A percentile compares a stretch with the other conserved stretches of the same genome.
Conservation (phyloP, 2,329 filamentous ascomycete genomes). For the Scedosporium aurantiacum region DNA sequence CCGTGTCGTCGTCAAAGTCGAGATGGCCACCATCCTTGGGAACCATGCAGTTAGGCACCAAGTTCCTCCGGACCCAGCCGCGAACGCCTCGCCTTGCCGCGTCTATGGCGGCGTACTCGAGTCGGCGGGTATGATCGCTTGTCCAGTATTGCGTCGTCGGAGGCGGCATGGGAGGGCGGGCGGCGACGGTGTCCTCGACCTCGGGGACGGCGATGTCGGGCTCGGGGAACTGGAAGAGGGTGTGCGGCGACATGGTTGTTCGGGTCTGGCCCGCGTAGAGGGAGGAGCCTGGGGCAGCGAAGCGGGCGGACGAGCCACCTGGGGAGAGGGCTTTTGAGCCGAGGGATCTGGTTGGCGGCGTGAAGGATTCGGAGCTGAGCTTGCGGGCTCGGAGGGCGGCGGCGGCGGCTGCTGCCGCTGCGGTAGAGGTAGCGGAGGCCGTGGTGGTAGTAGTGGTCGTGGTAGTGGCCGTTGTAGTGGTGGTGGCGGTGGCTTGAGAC, state of each 20-base stretch:
- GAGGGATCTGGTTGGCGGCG: slow-evolving; percentile 19
- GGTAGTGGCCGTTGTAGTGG: too few relatives aligned
- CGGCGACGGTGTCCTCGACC: slow-evolving; percentile 14
- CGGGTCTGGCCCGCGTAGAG: slow-evolving; percentile 8
- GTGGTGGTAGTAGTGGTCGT: too few relatives aligned
- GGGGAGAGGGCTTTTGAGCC: slow-evolving; percentile 21
- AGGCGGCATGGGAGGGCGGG: slow-evolving; percentile 33
- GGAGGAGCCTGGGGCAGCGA: slow-evolving; percentile 10
- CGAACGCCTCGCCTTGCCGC: slow-evolving; percentile 48
- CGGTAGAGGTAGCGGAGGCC: too few relatives aligned
- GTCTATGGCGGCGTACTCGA: slow-evolving; percentile 58
- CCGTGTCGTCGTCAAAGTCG: slow-evolving; percentile 49
- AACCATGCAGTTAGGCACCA: slow-evolving; percentile 51
- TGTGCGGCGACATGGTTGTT: slow-evolving; percentile 17
- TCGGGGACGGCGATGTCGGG: slow-evolving; percentile 22
- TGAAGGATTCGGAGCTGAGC: slow-evolving; percentile 18
- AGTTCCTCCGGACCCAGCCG: slow-evolving; percentile 46
- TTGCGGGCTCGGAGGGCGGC: slow-evolving; percentile 10
- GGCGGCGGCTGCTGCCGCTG: too few relatives aligned
- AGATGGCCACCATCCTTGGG: slow-evolving; percentile 37
- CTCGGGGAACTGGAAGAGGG: slow-evolving; percentile 40
- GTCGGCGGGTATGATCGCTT: slow-evolving; percentile 47
- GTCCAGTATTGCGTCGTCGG: slow-evolving; percentile 58
- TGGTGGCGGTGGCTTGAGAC: too few relatives aligned
- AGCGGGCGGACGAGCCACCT: slow-evolving; percentile 7